Evolutionary conservation across 768 basidiomycete species (phyloP).

Genomic region (Pleurotus pulmonarius): DNA sequence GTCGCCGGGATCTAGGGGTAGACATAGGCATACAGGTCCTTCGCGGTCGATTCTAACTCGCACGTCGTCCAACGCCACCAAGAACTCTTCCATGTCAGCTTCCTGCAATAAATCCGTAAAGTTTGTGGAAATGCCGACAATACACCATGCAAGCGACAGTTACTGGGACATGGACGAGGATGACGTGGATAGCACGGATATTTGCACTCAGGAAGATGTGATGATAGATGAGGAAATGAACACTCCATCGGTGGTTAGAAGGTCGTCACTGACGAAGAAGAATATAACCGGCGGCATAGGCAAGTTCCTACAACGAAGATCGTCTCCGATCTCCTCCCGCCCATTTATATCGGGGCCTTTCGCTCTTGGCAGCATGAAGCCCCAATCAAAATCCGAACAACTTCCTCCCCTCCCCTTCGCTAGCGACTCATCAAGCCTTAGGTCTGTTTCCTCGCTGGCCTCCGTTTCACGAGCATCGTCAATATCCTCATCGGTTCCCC

Average conservation of each 20-base stretch:
- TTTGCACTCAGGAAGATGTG: constrained; percentile 11
- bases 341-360: constrained; percentile 45
- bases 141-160: constrained; percentile 42
- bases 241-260: not conserved
- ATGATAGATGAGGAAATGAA: constrained; percentile 5
- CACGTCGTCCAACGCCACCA: constrained; percentile 34
- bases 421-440: not conserved
- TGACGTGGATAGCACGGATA: constrained; percentile 4
- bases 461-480: constrained; percentile 1
- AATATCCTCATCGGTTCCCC: constrained; percentile 12
- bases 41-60: constrained; percentile 46
- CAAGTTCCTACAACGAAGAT: constrained; percentile 30
- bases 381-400: constrained; percentile 1
- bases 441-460: not conserved
- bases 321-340: constrained; percentile 19
- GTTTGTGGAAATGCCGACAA: constrained; percentile 62
- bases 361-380: constrained; percentile 28
- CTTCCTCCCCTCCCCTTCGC: not conserved
- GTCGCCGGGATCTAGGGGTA: not conserved
- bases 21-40: not conserved
- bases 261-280: not conserved
- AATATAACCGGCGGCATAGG: constrained; percentile 3
- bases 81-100: constrained; percentile 20
- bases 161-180: constrained; percentile 22
- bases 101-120: constrained; percentile 55